phyloP scores from a whole-genome alignment of 2,329 filamentous ascomycete genomes.

The Tolypocladium inflatum region DNA sequence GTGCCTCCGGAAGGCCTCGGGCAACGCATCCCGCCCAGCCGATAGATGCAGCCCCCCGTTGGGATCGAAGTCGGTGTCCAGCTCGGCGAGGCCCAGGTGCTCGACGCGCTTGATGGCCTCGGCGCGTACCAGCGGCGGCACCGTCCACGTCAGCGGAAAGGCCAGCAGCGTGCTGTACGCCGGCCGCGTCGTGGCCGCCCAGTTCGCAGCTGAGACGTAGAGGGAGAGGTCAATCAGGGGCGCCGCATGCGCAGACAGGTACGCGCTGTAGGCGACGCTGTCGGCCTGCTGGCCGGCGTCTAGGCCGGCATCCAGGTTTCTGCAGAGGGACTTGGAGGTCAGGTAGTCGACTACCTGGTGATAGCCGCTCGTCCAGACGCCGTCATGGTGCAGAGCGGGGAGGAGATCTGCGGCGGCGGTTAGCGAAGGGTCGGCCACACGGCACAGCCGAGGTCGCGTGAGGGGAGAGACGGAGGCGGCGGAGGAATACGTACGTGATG shows the following conservation, averaged over 20 bases:
- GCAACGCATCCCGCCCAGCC: conserved; percentile 25
- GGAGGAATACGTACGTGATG: conserved; percentile 49
- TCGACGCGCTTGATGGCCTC: conserved; percentile 61
- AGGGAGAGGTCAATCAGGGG: conserved; percentile 77
- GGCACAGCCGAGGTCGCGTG: neutral
- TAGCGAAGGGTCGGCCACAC: conserved; percentile 7
- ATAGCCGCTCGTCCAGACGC: conserved; percentile 51
- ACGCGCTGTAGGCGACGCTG: conserved; percentile 48
- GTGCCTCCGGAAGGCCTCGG: conserved; percentile 29
- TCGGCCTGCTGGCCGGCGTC: conserved; percentile 33
- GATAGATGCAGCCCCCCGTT: conserved; percentile 25
- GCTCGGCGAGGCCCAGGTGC: conserved; percentile 57
- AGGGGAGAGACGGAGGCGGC: neutral
- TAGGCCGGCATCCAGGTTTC: conserved; percentile 29
- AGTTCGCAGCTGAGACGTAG: conserved; percentile 86
- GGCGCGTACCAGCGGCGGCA: conserved; percentile 64
- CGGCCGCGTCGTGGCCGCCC: conserved; percentile 64
- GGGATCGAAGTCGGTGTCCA: conserved; percentile 50
- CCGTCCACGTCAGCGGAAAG: conserved; percentile 81
- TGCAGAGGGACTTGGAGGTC: conserved; percentile 21
- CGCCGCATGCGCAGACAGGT: conserved; percentile 65
- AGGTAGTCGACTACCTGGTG: conserved; percentile 51
- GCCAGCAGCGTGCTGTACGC: conserved; percentile 72
- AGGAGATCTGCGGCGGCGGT: conserved; percentile 35
- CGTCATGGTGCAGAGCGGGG: conserved; percentile 42